These are phyloP conservation scores for Fusarium kyushuense DNA, from an alignment of 2,329 filamentous ascomycete genomes.

Conservation along the genomic window DNA sequence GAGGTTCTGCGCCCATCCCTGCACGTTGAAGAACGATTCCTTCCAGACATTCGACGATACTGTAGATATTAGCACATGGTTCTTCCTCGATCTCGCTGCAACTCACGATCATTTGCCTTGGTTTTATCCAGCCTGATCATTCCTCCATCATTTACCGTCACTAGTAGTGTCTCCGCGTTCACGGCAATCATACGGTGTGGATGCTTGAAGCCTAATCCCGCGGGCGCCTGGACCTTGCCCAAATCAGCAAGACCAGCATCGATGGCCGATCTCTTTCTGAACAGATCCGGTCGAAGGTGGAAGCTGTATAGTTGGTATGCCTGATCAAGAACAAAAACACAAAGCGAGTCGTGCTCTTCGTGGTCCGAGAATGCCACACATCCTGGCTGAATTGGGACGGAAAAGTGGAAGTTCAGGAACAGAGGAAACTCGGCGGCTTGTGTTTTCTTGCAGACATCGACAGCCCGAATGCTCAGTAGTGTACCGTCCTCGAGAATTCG, in stretches of 20 bases:
- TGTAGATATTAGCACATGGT: constrained; percentile 26
- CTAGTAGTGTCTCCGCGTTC: constrained; percentile 77
- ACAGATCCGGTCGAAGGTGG: constrained; percentile 84
- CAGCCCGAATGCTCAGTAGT: constrained; percentile 83
- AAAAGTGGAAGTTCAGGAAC: constrained; percentile 82
- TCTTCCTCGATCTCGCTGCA: neutral
- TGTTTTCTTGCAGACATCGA: constrained; percentile 80
- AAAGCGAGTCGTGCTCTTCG: constrained; percentile 80
- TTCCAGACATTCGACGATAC: constrained; percentile 65
- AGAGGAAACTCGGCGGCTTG: constrained; percentile 77
- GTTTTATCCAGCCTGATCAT: constrained; percentile 77
- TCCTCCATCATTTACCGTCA: constrained; percentile 84
- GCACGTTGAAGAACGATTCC: constrained; percentile 79
- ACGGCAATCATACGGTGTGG: constrained; percentile 85
- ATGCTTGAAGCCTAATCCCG: constrained; percentile 80
- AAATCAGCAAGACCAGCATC: constrained; percentile 81
- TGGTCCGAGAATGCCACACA: constrained; percentile 88
- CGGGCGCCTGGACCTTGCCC: constrained; percentile 79
- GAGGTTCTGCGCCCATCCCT: constrained; percentile 76
- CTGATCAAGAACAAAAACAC: constrained; percentile 82
- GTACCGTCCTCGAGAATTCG: constrained; percentile 84
- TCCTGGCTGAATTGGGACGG: constrained; percentile 76
- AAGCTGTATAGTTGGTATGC: constrained; percentile 86
- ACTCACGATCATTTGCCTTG: constrained; percentile 61
- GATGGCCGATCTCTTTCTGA: constrained; percentile 75